Base-by-base conservation (phyloP, 768 basidiomycete species). In the Fomitopsis serialis region DNA sequence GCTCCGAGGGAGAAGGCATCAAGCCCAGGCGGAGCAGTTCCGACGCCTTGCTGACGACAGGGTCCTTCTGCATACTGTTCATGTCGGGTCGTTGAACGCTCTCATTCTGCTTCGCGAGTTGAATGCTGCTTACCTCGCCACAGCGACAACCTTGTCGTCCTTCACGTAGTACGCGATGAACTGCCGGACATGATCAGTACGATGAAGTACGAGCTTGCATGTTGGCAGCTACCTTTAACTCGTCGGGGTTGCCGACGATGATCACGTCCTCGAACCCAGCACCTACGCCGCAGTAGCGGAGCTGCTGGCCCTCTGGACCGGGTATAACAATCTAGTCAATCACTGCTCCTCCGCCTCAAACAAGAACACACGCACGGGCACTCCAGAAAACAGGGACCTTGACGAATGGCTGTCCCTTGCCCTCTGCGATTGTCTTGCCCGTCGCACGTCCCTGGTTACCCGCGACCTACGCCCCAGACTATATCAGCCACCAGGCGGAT, bases 301-400 rank as follows among this genome's bases (percentile, higher is more conserved):
- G 72, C 62, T 93, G 89, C 64, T 87, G 85, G 34, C 92, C 92
- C 80, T 87, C 87, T 89, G 59, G 23, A 43, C n/a, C n/a, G n/a
- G 32, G 22, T 22, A 12, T 10, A n/a, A n/a, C n/a, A 48, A 17
- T 51, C 12, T 36, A 11, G 17, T 36, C 36, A n/a, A n/a, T n/a
- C n/a, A n/a, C n/a, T n/a, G 29, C 50, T 21, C 10, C 25, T 27
- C 11, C 13, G 51, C 27, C 49, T 45, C 45, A 47, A 34, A 25
- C 36, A 44, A 50, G 23, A 35, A 29, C 21, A 50, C 13, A 40
- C 87, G 52, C 63, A 89, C 87, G 87, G 21, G 90, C 88, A 64
- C 89, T 91, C 93, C 93, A 95, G 73, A 95, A 95, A 35, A 92
- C 71, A 0, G 92, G 91, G 11, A 89, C 72, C 70, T 92, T 93